Evolutionary conservation across 768 basidiomycete genomes (phyloP).

Genomic region (Lactifluus subvellereus): DNA sequence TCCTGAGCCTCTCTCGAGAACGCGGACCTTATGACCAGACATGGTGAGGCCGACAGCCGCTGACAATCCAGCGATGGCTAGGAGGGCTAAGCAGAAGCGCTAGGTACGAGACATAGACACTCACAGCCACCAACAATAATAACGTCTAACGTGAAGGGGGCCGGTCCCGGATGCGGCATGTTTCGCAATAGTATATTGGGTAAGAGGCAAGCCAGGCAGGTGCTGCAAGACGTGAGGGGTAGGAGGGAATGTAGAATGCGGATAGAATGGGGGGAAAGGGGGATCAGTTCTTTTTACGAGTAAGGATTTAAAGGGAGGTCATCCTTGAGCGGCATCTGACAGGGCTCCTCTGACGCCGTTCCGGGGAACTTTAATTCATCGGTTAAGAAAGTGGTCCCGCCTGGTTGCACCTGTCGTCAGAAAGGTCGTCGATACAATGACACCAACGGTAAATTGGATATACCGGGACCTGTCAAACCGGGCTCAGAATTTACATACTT

Average conservation of each 20-base stretch:
- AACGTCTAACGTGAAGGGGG: conserved; percentile 16
- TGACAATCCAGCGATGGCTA: conserved; percentile 21
- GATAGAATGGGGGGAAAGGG: too few species aligned
- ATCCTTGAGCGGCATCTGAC: background rate
- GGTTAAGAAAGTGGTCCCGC: conserved; percentile 2
- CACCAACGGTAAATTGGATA: background rate
- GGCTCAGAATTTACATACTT: background rate
- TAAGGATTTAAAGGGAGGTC: background rate
- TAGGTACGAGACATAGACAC: background rate
- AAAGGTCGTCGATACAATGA: background rate
- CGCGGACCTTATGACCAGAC: conserved; percentile 22
- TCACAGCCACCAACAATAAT: conserved; percentile 23
- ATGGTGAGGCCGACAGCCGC: conserved; percentile 21
- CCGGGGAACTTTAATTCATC: conserved; percentile 11
- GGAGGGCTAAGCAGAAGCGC: background rate
- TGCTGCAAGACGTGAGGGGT: background rate
- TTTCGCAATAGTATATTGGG: background rate
- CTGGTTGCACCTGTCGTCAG: background rate
- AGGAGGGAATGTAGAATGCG: background rate
- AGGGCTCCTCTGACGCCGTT: background rate
- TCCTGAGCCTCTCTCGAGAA: conserved; percentile 10
- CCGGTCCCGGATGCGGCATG: conserved; percentile 7
- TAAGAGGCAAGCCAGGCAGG: background rate
- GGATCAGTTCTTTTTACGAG: background rate
- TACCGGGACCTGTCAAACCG: background rate